Conservation (phyloP, 202 grass and related monocot genomes). For the Elaeis oleifera region DNA sequence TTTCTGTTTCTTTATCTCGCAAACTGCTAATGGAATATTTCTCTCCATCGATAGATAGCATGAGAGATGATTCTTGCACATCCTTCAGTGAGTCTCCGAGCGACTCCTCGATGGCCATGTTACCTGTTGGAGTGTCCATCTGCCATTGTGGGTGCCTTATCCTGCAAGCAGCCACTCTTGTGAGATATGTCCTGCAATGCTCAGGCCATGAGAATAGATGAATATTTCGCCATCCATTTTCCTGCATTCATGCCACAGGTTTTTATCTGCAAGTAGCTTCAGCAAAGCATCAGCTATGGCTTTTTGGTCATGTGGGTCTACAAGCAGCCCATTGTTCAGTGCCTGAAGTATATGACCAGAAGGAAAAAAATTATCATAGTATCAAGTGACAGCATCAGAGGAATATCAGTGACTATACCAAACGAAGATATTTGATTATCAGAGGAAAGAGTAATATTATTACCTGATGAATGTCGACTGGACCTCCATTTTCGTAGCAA, state of each 20-base stretch:
- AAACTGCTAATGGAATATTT: slow-evolving; percentile 31
- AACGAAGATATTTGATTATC: neutral
- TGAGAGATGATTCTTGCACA: slow-evolving; percentile 71
- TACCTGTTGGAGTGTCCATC: slow-evolving; percentile 61
- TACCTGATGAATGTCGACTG: slow-evolving; percentile 82
- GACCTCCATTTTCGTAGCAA: slow-evolving; percentile 94
- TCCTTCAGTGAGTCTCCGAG: slow-evolving; percentile 76
- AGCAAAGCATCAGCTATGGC: slow-evolving; percentile 81
- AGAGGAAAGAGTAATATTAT: neutral
- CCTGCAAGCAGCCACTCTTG: slow-evolving; percentile 71
- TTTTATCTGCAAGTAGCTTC: slow-evolving; percentile 84
- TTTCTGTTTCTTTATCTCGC: slow-evolving; percentile 14
- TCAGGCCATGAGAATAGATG: slow-evolving; percentile 97
- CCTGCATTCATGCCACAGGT: slow-evolving; percentile 89
- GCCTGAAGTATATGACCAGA: slow-evolving; percentile 31
- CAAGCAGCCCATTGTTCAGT: slow-evolving; percentile 73
- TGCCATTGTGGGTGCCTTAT: slow-evolving; percentile 77
- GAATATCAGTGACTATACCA: too few species aligned
- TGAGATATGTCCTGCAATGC: slow-evolving; percentile 88
- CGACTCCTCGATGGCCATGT: slow-evolving; percentile 40
- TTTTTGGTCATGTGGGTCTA: slow-evolving; percentile 83
- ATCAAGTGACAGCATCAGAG: too few species aligned
- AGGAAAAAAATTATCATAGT: neutral
- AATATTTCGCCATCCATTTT: slow-evolving; percentile 86
- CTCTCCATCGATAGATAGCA: slow-evolving; percentile 74